These are phyloP conservation scores for Fusarium graminum DNA, from an alignment of 2,329 filamentous ascomycete species.

Conservation along the genomic window DNA sequence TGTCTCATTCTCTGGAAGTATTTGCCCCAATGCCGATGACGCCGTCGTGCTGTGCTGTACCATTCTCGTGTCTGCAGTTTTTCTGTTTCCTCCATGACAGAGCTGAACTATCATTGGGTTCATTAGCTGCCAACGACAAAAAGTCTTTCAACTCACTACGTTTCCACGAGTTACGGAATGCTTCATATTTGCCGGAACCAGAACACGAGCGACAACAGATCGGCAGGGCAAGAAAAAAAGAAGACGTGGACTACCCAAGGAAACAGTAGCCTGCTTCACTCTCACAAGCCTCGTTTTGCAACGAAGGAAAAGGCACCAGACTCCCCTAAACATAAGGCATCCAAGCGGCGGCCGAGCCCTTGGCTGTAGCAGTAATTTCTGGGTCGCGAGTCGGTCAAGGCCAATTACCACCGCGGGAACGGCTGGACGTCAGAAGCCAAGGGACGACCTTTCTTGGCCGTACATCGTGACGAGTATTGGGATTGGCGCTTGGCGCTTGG, in stretches of 20 bases:
- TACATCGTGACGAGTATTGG: constrained; percentile 8
- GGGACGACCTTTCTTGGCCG: constrained; percentile 22
- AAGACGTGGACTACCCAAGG: not conserved
- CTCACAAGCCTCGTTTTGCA: constrained; percentile 9
- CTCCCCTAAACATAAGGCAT: not conserved
- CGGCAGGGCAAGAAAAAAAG: constrained; percentile 2
- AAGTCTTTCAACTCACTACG: constrained; percentile 1
- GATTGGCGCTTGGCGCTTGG: constrained; percentile 42
- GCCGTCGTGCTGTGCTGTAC: not conserved
- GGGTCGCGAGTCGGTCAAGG: not conserved
- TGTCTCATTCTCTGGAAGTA: constrained; percentile 1
- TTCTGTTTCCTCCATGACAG: not conserved
- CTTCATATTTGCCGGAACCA: not conserved
- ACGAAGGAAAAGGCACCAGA: not conserved
- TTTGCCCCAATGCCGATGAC: constrained; percentile 1
- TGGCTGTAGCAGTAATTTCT: constrained; percentile 22
- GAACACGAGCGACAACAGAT: not conserved
- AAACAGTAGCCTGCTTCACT: not conserved
- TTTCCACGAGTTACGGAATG: not conserved
- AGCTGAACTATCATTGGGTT: not conserved
- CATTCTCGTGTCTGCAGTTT: not conserved
- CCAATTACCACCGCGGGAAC: not conserved
- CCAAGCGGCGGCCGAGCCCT: constrained; percentile 21
- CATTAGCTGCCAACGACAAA: constrained; percentile 1
- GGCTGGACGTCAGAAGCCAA: constrained; percentile 4